These are phyloP conservation scores for Haplosporangium sp. DNA, from an alignment of 371 early-diverging fungal species.

Conservation along the genomic window DNA sequence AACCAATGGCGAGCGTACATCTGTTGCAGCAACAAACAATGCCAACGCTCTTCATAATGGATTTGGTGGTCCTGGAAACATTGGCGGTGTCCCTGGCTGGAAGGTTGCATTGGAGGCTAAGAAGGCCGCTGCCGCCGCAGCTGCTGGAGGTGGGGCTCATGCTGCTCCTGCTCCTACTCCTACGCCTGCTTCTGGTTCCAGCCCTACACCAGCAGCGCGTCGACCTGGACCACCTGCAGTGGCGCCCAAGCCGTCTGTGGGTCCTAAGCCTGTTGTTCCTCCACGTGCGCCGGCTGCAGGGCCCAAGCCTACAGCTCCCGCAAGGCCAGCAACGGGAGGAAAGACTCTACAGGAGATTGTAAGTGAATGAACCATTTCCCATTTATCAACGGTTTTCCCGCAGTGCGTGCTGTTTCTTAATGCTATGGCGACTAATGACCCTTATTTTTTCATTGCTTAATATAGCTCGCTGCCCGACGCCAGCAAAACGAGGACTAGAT, in stretches of 20 bases:
- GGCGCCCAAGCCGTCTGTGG: conserved; percentile 61
- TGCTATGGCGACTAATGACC: conserved; percentile 2
- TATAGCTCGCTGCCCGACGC: conserved; percentile 34
- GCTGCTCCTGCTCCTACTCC: conserved; percentile 49
- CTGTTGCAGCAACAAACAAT: conserved; percentile 38
- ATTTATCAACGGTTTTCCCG: not conserved
- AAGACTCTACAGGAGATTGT: conserved; percentile 51
- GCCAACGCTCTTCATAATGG: conserved; percentile 38
- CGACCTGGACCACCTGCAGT: conserved; percentile 60
- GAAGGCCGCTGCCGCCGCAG: conserved; percentile 51
- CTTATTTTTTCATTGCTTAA: not conserved
- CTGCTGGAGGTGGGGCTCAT: conserved; percentile 40
- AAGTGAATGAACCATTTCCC: conserved; percentile 23
- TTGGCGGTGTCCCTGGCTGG: conserved; percentile 54
- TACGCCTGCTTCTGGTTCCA: conserved; percentile 35
- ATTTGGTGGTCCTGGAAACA: conserved; percentile 52
- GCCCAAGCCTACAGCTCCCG: conserved; percentile 63
- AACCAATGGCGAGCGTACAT: conserved; percentile 18
- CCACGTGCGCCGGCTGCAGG: conserved; percentile 38
- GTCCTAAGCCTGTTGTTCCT: conserved; percentile 59
- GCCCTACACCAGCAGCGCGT: conserved; percentile 62
- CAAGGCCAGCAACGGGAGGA: conserved; percentile 57
- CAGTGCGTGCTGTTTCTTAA: not conserved
- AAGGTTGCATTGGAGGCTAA: conserved; percentile 55
- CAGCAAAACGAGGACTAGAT: conserved; percentile 29